Conservation (phyloP, 192 early-diverging fungal species). For the Anaeromyces robustus region DNA sequence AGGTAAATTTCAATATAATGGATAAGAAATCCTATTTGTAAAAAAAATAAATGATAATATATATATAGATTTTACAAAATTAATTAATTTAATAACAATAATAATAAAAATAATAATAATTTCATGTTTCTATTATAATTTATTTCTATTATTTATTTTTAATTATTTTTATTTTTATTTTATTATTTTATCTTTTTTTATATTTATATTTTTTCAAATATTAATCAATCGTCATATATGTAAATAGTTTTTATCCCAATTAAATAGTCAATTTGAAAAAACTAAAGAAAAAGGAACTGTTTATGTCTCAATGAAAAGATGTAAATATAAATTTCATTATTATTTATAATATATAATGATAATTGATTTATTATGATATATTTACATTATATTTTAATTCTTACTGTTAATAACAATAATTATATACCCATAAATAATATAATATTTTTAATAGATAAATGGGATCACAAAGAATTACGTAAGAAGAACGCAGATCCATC, state of each 20-base stretch:
- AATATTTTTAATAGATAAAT: neutral
- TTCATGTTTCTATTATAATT: neutral
- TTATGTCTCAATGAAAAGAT: slow-evolving; percentile 6
- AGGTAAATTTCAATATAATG: neutral
- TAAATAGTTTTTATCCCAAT: slow-evolving; percentile 1
- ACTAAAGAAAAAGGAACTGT: slow-evolving; percentile 8
- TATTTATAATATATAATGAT: neutral
- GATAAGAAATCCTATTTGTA: neutral
- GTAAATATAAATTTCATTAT: neutral
- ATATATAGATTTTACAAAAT: too few species aligned
- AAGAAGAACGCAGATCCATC: neutral
- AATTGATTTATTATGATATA: too few species aligned
- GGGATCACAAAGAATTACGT: neutral
- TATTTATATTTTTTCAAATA: too few species aligned
- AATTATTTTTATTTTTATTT: too few species aligned
- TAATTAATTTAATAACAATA: too few species aligned
- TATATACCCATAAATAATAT: too few species aligned
- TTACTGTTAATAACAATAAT: too few species aligned
- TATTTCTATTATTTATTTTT: too few species aligned
- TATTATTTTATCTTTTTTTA: too few species aligned
- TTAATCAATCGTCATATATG: neutral
- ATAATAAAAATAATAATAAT: too few species aligned
- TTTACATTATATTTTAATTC: too few species aligned
- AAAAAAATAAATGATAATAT: too few species aligned
- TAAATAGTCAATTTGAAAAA: slow-evolving; percentile 1